phyloP scores from a whole-genome alignment of 768 basidiomycete species.

The Pleurotus tuoliensis region DNA sequence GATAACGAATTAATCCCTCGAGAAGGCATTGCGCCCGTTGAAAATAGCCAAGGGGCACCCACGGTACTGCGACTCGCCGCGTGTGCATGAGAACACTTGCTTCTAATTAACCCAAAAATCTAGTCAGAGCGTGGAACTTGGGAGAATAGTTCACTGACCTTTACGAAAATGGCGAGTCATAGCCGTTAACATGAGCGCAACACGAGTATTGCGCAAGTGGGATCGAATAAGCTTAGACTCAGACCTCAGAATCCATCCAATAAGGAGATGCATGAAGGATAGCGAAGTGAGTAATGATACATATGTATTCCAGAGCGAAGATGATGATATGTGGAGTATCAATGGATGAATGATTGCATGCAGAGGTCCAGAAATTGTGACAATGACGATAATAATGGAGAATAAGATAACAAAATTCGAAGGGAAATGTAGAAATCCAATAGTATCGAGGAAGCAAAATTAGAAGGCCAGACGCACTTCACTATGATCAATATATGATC shows the following conservation, averaged over 20 bases:
- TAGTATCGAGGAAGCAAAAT: too few relatives aligned
- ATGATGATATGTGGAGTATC: neutral
- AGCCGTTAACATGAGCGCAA: too few relatives aligned
- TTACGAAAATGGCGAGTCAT: too few relatives aligned
- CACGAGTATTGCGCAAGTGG: too few relatives aligned
- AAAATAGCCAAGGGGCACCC: neutral
- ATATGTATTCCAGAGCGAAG: conserved; percentile 2
- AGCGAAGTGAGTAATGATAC: conserved; percentile 6
- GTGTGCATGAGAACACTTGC: neutral
- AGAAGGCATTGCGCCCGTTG: neutral
- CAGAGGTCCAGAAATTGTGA: conserved; percentile 3
- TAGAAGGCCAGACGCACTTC: too few relatives aligned
- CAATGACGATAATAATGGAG: conserved; percentile 1
- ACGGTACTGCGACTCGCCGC: neutral
- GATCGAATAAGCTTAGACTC: neutral
- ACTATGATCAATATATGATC: neutral
- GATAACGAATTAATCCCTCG: neutral
- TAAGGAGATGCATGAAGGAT: neutral
- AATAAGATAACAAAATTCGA: neutral
- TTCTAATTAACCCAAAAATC: neutral
- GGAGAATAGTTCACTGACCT: too few relatives aligned
- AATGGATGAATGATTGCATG: neutral
- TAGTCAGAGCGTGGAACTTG: too few relatives aligned
- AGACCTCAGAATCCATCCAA: neutral
- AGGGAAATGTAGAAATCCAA: neutral